phyloP scores from a whole-genome alignment of 352 stramenopile genomes.

The Peronospora tabacina region DNA sequence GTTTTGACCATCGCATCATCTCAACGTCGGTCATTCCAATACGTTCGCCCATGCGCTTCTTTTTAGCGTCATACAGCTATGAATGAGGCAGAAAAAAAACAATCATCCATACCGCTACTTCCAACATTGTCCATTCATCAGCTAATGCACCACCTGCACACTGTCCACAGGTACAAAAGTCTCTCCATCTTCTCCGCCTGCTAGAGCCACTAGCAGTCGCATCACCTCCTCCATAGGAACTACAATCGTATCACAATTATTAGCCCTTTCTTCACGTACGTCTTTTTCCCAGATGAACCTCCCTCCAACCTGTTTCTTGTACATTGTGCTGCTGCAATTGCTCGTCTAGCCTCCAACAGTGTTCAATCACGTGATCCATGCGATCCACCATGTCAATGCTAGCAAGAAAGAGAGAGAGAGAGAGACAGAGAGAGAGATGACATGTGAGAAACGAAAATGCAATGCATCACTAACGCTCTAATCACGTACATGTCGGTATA shows the following conservation, averaged over 20 bases:
- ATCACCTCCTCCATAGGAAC: conserved; percentile 29
- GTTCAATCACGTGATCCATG: conserved; percentile 33
- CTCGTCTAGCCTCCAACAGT: conserved; percentile 23
- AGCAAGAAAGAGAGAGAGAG: neutral
- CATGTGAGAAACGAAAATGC: neutral
- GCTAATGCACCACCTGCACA: conserved; percentile 22
- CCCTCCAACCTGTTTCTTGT: conserved; percentile 5
- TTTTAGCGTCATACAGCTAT: conserved; percentile 6
- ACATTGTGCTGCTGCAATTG: conserved; percentile 7
- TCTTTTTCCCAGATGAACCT: neutral
- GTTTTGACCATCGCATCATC: conserved; percentile 30
- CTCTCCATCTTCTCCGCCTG: conserved; percentile 41
- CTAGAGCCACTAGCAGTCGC: conserved; percentile 48
- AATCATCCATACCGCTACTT: neutral
- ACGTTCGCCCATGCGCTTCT: conserved; percentile 42
- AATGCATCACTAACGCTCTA: no score
- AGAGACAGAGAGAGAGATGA: neutral
- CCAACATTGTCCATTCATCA: neutral
- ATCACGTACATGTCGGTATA: conserved; percentile 22
- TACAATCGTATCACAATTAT: conserved; percentile 3
- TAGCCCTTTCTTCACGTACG: neutral
- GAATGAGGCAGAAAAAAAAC: neutral
- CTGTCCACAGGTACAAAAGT: conserved; percentile 58
- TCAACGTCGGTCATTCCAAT: conserved; percentile 47
- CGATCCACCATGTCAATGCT: conserved; percentile 30